A percentile compares a stretch with the other conserved stretches of the same genome.
These are phyloP conservation scores for Pseudocercospora fuligena DNA, from an alignment of 2,329 filamentous ascomycete species.

Conservation along the genomic window DNA sequence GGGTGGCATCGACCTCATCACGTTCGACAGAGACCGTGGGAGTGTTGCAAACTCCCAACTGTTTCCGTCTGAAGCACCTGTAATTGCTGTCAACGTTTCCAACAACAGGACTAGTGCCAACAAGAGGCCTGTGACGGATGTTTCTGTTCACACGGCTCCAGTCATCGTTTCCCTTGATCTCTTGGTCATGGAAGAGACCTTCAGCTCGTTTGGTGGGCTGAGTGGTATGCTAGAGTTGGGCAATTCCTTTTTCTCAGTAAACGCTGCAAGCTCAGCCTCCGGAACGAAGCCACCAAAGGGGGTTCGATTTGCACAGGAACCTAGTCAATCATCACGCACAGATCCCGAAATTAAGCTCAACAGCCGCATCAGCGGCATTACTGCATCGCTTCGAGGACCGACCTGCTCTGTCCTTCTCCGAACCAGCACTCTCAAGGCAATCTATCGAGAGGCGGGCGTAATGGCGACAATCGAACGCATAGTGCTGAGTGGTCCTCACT, in stretches of 20 bases:
- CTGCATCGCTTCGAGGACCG: constrained; percentile 76
- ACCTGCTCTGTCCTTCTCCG: constrained; percentile 75
- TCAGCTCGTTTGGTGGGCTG: constrained; percentile 87
- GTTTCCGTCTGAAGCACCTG: constrained; percentile 27
- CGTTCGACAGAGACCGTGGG: constrained; percentile 27
- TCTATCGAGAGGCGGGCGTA: constrained; percentile 74
- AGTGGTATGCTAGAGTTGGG: constrained; percentile 90
- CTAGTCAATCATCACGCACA: constrained; percentile 18
- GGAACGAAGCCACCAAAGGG: constrained; percentile 50
- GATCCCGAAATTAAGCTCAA: constrained; percentile 66
- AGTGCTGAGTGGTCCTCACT: constrained; percentile 71
- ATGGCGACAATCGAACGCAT: constrained; percentile 76
- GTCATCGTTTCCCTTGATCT: constrained; percentile 78
- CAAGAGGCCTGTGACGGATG: constrained; percentile 33
- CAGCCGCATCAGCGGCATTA: constrained; percentile 74
- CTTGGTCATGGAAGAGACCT: constrained; percentile 79
- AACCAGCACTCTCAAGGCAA: constrained; percentile 80
- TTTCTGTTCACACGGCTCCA: constrained; percentile 76
- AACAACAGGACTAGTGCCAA: constrained; percentile 28
- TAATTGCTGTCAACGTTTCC: constrained; percentile 29
- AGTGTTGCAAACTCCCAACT: constrained; percentile 24
- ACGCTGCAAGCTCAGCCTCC: constrained; percentile 40
- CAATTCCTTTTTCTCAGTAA: constrained; percentile 77
- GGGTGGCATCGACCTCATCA: constrained; percentile 33
- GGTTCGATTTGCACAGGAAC: constrained; percentile 61